A percentile compares a stretch with the other conserved stretches of the same genome.
Evolutionary conservation across 2,329 filamentous ascomycete species (phyloP).

Genomic region (Dactylonectria macrodidyma): DNA sequence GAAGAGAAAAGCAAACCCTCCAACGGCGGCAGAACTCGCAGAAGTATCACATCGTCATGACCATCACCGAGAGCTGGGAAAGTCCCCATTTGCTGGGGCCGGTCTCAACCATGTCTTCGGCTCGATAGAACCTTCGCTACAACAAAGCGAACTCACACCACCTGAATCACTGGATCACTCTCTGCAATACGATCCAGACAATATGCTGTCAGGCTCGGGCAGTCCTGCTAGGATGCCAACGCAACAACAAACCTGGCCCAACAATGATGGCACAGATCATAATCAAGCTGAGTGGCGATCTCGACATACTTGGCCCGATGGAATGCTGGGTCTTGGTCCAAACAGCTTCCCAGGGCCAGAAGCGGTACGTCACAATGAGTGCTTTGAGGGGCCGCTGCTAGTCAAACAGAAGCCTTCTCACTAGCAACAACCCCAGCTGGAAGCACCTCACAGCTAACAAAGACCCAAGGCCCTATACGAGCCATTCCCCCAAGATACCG

Average conservation of each 20-base stretch:
- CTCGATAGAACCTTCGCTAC: slow-evolving; percentile 7
- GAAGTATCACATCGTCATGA: too few relatives aligned
- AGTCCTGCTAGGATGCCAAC: slow-evolving; percentile 19
- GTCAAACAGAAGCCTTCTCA: too few relatives aligned
- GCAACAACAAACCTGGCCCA: too few relatives aligned
- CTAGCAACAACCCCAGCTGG: too few relatives aligned
- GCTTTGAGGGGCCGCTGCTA: too few relatives aligned
- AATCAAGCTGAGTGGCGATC: too few relatives aligned
- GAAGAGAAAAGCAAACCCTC: slow-evolving; percentile 27
- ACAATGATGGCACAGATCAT: too few relatives aligned
- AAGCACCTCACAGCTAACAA: too few relatives aligned
- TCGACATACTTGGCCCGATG: slow-evolving; percentile 19
- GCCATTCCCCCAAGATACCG: slow-evolving; percentile 21
- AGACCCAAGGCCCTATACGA: slow-evolving; percentile 14
- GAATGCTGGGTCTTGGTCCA: slow-evolving; percentile 4
- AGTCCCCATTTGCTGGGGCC: slow-evolving; percentile 14
- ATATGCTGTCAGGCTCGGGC: slow-evolving; percentile 9
- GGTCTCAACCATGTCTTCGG: slow-evolving; percentile 21
- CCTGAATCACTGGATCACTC: slow-evolving; percentile 14
- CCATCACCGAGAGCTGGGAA: background rate
- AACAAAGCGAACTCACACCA: slow-evolving; percentile 14
- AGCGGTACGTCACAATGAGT: slow-evolving; percentile 17
- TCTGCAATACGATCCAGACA: slow-evolving; percentile 5
- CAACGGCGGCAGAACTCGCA: too few relatives aligned
- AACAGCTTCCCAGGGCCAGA: slow-evolving; percentile 18